Base-by-base conservation (phyloP, 805 yeast genomes). In the Pichia thaimueangensis region DNA sequence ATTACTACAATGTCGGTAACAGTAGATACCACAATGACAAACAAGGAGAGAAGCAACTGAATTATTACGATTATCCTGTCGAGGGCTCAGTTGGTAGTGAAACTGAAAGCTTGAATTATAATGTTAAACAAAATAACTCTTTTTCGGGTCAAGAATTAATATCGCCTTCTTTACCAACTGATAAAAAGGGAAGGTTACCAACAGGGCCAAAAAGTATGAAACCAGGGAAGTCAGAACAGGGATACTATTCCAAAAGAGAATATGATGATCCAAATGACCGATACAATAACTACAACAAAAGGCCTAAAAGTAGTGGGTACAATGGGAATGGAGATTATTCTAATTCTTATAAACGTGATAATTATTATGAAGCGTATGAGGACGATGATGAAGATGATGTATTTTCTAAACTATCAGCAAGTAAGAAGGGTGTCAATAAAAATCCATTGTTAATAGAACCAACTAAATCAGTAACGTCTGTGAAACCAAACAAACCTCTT, bases 131-230 rank as follows among this genome's bases (percentile, higher is more conserved):
- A n/a, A n/a, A n/a, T n/a, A n/a, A n/a, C n/a, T n/a, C n/a, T n/a
- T n/a, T n/a, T n/a, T n/a, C n/a, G n/a, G n/a, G n/a, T n/a, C n/a
- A 23, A 8, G 25, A 23, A 23, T 23, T 23, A 23, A 23, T 23
- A 8, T 23, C 25, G 10, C 13, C 32, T 7, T n/a, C 32, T n/a
- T n/a, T n/a, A n/a, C n/a, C 31, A 8, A n/a, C 32, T 5, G 30
- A 35, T 2, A 19, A 31, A 17, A 35, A 20, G 17, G 25, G 15
- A 9, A 39, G 22, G 39, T 33, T 47, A 10, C 50, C 50, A 6
- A 47, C 50, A 2, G 50, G 46, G 11, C 50, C 50, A 9, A 44
- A 41, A 30, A 38, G 45, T n/a, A 24, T 42, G 25, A 22, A 27
- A 16, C 21, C 19, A 20, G 35, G 30, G 21, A n/a, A 17, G n/a